Percentiles rank a stretch among this genome's conserved stretches.
Evolutionary conservation across 2,329 filamentous ascomycete genomes (phyloP).

Genomic region (Grosmannia clavigera): DNA sequence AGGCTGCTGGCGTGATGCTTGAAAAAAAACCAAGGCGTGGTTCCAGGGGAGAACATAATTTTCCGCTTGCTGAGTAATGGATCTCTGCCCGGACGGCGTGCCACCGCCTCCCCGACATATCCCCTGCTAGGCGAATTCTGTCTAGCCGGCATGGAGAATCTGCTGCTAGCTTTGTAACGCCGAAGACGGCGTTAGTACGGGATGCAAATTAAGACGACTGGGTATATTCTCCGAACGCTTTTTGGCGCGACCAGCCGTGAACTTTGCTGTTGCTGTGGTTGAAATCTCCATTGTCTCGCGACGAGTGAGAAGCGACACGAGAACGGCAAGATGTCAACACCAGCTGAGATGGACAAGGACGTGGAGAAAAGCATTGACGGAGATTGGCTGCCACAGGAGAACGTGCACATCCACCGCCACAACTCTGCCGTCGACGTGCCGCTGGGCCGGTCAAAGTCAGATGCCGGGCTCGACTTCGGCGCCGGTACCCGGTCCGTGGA

Average conservation of each 20-base stretch:
- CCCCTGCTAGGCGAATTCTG: background rate
- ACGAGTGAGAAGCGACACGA: too few species aligned
- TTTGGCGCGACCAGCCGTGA: background rate
- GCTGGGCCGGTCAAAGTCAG: background rate
- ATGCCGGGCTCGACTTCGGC: background rate
- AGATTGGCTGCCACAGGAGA: background rate
- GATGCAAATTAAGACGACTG: background rate
- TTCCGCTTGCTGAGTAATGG: conserved; percentile 1
- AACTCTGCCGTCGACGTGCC: background rate
- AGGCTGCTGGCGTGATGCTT: background rate
- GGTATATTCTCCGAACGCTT: background rate
- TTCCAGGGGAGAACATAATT: background rate
- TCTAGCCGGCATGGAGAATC: background rate
- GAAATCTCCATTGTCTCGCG: too few species aligned
- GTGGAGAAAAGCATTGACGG: background rate
- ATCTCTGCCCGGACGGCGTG: background rate
- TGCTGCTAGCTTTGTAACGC: background rate
- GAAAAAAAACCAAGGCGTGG: background rate
- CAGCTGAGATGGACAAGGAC: background rate
- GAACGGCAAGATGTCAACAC: background rate
- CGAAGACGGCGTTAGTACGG: background rate
- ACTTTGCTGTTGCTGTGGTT: too few species aligned
- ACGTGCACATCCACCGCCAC: background rate
- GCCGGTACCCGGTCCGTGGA: background rate
- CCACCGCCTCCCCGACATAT: background rate